phyloP scores from a whole-genome alignment of 2,329 filamentous ascomycete genomes.

The Aspergillus arachidicola region DNA sequence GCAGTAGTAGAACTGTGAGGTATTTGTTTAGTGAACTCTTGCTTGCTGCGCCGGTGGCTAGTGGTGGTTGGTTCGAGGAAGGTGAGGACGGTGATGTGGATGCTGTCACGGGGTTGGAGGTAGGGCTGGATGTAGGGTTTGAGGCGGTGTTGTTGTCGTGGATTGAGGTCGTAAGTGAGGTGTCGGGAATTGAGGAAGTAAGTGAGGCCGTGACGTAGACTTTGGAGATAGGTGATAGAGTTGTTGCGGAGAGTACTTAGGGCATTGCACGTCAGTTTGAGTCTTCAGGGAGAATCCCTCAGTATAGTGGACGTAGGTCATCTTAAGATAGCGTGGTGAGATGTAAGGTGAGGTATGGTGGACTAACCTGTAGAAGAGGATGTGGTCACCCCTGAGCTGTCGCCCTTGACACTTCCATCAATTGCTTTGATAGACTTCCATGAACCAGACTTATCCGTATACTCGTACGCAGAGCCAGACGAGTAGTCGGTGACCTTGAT shows the following conservation, averaged over 20 bases:
- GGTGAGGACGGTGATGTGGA: background rate
- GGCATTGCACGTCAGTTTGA: background rate
- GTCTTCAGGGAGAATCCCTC: too few species aligned
- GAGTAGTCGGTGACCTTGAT: slow-evolving; percentile 87
- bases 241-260: background rate
- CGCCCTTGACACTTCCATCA: slow-evolving; percentile 74
- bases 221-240: background rate
- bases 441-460: slow-evolving; percentile 73
- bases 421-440: slow-evolving; percentile 81
- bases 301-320: background rate
- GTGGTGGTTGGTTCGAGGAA: background rate
- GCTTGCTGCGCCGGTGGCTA: background rate
- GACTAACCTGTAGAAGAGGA: slow-evolving; percentile 58
- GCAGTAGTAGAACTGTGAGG: background rate
- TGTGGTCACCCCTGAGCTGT: slow-evolving; percentile 48
- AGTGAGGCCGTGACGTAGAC: background rate
- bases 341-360: slow-evolving; percentile 58
- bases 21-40: background rate
- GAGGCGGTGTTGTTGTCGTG: background rate
- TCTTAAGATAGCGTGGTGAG: background rate
- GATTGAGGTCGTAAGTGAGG: background rate
- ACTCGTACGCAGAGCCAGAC: slow-evolving; percentile 81
- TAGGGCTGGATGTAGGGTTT: background rate
- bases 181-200: background rate
- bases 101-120: background rate